Evolutionary conservation across 345 rosid species (phyloP).

Genomic region (Eutrema japonicum): DNA sequence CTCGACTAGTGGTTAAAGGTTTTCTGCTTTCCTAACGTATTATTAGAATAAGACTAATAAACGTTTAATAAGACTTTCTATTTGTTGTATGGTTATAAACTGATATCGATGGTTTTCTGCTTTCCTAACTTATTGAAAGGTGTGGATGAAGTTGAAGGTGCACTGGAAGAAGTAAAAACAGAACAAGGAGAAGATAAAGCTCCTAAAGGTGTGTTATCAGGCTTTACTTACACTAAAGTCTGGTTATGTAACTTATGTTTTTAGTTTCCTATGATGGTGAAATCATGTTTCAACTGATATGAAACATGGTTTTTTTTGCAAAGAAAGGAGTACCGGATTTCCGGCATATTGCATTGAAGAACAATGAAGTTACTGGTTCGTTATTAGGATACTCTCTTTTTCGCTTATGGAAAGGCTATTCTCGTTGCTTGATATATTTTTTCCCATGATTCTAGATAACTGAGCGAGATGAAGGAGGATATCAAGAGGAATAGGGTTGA

Average conservation of each 20-base stretch:
- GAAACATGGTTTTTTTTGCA: constrained; percentile 42
- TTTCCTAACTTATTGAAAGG: constrained; percentile 48
- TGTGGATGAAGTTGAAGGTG: constrained; percentile 67
- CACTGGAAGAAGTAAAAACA: background rate
- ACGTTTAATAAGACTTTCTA: too few species aligned
- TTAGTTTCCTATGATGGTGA: background rate
- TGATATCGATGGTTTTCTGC: constrained; percentile 3
- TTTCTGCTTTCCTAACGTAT: too few species aligned
- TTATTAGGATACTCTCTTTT: background rate
- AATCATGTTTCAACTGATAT: constrained; percentile 22
- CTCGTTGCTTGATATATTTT: background rate
- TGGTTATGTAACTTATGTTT: background rate
- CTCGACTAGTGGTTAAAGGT: too few species aligned
- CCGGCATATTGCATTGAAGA: constrained; percentile 93
- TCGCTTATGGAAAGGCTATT: background rate
- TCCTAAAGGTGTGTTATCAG: constrained; percentile 55
- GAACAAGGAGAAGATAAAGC: constrained; percentile 59
- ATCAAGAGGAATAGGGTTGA: constrained; percentile 8
- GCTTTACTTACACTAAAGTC: background rate
- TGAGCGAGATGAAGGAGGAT: constrained; percentile 13
- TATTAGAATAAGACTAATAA: too few species aligned
- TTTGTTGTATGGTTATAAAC: too few species aligned
- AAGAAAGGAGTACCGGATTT: constrained; percentile 95
- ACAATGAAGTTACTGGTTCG: constrained; percentile 85
- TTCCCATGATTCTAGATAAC: background rate